Percentiles rank a stretch among this genome's conserved stretches.
Conservation (phyloP, 1,139 yeast species). For the Eremothecium cymbalariae region DNA sequence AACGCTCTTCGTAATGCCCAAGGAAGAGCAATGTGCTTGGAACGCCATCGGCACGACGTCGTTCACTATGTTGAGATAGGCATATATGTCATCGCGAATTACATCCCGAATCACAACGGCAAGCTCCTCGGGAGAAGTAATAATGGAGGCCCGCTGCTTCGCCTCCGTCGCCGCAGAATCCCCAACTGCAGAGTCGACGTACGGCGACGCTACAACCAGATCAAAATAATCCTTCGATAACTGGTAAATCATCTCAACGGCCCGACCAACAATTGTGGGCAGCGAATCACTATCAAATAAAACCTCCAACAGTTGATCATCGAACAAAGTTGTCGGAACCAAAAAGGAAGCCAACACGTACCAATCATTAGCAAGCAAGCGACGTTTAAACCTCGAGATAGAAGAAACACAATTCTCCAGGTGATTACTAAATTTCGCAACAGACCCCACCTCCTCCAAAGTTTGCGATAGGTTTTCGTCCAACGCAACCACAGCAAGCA, state of each 20-base stretch:
- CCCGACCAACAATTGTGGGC: constrained; percentile 16
- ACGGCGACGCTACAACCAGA: constrained; percentile 5
- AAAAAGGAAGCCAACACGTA: constrained; percentile 15
- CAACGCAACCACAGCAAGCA: constrained; percentile 12
- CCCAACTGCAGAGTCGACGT: background rate
- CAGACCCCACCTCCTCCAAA: constrained; percentile 2
- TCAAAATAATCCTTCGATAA: constrained; percentile 12
- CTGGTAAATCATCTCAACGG: constrained; percentile 10
- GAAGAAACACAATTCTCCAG: constrained; percentile 7
- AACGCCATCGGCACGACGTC: constrained; percentile 18
- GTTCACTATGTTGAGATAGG: constrained; percentile 16
- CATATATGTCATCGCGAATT: constrained; percentile 17
- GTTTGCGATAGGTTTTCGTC: constrained; percentile 11
- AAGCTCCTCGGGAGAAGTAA: background rate
- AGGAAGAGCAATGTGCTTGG: constrained; percentile 14
- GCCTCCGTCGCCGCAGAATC: background rate
- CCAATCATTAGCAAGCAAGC: constrained; percentile 13
- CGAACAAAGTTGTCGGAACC: constrained; percentile 18
- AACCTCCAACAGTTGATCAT: constrained; percentile 15
- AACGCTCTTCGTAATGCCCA: constrained; percentile 9
- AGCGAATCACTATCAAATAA: constrained; percentile 15
- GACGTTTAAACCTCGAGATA: constrained; percentile 10
- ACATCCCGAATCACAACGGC: constrained; percentile 1
- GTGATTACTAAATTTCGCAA: constrained; percentile 5
- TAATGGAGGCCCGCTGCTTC: background rate